A percentile compares a stretch with the other conserved stretches of the same genome.
These are phyloP conservation scores for Jackrogersella multiformis DNA, from an alignment of 495 filamentous ascomycete species.

Conservation along the genomic window DNA sequence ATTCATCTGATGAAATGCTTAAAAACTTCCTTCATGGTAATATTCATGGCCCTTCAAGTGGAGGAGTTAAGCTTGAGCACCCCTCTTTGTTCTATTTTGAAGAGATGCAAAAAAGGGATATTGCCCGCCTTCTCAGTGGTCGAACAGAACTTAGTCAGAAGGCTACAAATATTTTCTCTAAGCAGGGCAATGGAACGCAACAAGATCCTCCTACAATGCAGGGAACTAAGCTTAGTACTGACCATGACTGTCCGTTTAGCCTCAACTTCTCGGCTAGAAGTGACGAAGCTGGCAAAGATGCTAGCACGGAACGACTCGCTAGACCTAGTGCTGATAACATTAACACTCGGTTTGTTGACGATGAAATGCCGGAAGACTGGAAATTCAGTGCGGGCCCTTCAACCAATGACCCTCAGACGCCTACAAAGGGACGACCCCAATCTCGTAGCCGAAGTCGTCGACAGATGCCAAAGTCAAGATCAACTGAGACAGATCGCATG, in stretches of 20 bases:
- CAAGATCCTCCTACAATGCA: not conserved
- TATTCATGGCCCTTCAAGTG: slow-evolving; percentile 35
- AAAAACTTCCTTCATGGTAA: not conserved
- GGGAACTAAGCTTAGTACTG: slow-evolving; percentile 43
- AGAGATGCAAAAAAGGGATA: slow-evolving; percentile 39
- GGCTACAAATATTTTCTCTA: not conserved
- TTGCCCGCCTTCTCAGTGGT: slow-evolving; percentile 42
- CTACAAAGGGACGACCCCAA: slow-evolving; percentile 48
- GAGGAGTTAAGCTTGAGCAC: slow-evolving; percentile 16
- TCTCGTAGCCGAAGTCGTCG: slow-evolving; percentile 51
- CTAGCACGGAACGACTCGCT: slow-evolving; percentile 50
- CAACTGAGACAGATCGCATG: slow-evolving; percentile 3
- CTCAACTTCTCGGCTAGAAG: slow-evolving; percentile 58
- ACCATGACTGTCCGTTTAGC: slow-evolving; percentile 51
- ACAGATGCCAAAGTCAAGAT: slow-evolving; percentile 25
- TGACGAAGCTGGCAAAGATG: slow-evolving; percentile 31
- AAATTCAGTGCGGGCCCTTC: slow-evolving; percentile 57
- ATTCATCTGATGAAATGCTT: not conserved
- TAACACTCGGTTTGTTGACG: slow-evolving; percentile 68
- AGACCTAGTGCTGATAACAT: slow-evolving; percentile 77
- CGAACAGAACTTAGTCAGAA: not conserved
- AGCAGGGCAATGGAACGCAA: not conserved
- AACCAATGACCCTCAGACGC: slow-evolving; percentile 41
- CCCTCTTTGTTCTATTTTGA: slow-evolving; percentile 45
- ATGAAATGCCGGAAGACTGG: slow-evolving; percentile 48